Conservation (phyloP, 148 eudicot genomes). For the Rhododendron henanense region DNA sequence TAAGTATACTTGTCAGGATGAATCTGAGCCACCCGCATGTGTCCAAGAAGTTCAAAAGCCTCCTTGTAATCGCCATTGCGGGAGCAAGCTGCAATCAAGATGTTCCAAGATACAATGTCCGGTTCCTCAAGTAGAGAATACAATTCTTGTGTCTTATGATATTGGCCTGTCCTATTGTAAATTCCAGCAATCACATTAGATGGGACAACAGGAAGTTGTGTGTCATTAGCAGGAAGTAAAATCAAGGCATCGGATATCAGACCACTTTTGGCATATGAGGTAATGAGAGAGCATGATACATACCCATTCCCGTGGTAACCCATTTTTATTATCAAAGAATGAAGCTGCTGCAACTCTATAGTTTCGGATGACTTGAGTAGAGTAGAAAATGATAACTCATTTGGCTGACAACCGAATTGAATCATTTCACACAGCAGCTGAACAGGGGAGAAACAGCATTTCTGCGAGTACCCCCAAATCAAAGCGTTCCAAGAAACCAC, state of each 20-base stretch:
- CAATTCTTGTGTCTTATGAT: conserved; percentile 52
- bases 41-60: conserved; percentile 58
- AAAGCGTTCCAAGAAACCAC: conserved; percentile 72
- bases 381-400: conserved; percentile 53
- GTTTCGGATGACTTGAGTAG: conserved; percentile 37
- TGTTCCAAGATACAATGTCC: conserved; percentile 65
- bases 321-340: conserved; percentile 41
- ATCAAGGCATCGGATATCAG: conserved; percentile 46
- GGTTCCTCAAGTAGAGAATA: conserved; percentile 53
- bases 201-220: conserved; percentile 36
- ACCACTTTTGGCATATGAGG: conserved; percentile 60
- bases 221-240: conserved; percentile 28
- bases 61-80: conserved; percentile 62
- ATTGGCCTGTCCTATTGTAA: conserved; percentile 55
- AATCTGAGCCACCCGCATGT: conserved; percentile 47
- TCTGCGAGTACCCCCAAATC: conserved; percentile 40
- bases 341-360: conserved; percentile 52
- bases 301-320: conserved; percentile 47
- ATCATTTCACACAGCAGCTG: conserved; percentile 49
- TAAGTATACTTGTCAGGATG: conserved; percentile 58
- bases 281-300: conserved; percentile 50
- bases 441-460: conserved; percentile 17
- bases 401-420: conserved; percentile 39
- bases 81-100: conserved; percentile 66
- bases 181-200: conserved; percentile 66